phyloP scores from a whole-genome alignment of 257 asterid genomes.

The Solanum rostratum region DNA sequence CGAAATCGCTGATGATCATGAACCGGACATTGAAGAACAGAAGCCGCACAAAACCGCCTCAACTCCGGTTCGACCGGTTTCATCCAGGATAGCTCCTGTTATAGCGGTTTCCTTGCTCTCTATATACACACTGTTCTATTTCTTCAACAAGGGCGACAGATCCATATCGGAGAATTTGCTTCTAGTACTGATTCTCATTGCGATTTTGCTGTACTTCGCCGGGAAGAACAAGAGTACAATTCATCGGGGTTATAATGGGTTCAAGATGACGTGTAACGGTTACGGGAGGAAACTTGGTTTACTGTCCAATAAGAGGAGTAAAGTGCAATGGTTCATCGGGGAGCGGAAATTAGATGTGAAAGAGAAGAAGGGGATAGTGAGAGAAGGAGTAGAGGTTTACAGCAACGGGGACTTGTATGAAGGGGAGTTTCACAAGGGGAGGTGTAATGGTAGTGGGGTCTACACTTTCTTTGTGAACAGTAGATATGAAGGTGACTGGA shows the following conservation, averaged over 20 bases:
- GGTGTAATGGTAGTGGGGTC: conserved; percentile 88
- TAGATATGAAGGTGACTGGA: conserved; percentile 91
- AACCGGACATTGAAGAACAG: conserved; percentile 70
- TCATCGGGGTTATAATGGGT: conserved; percentile 11
- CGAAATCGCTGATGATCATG: conserved; percentile 42
- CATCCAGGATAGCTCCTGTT: conserved; percentile 25
- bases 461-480: conserved; percentile 61
- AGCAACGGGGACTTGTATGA: conserved; percentile 85
- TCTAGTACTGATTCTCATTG: conserved; percentile 41
- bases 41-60: conserved; percentile 62
- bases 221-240: conserved; percentile 35
- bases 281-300: conserved; percentile 27
- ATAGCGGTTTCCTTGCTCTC: conserved; percentile 28
- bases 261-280: conserved; percentile 29
- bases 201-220: conserved; percentile 40
- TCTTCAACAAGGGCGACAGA: conserved; percentile 32
- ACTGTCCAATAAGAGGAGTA: conserved; percentile 28
- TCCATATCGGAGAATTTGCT: conserved; percentile 65
- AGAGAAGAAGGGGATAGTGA: conserved; percentile 32
- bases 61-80: conserved; percentile 15
- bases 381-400: conserved; percentile 78
- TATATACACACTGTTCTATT: conserved; percentile 41
- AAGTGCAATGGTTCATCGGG: conserved; percentile 82
- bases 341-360: conserved; percentile 18
- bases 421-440: conserved; percentile 85